phyloP scores from a whole-genome alignment of 2,329 filamentous ascomycete genomes.

The Hypoxylon sp. region DNA sequence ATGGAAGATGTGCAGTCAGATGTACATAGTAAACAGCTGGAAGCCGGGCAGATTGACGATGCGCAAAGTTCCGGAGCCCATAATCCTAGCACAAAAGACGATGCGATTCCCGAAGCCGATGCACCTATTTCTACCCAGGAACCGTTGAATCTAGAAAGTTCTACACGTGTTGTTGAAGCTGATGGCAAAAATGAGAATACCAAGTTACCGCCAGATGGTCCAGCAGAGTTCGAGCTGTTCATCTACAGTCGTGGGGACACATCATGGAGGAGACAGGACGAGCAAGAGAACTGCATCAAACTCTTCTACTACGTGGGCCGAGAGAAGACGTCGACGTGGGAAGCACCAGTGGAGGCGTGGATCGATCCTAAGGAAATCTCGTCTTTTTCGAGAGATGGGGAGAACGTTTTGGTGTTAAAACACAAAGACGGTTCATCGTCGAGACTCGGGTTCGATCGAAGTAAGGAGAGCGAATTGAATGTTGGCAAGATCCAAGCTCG shows the following conservation, averaged over 20 bases:
- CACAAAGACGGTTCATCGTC: conserved; percentile 20
- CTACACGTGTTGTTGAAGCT: neutral
- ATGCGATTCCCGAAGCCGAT: neutral
- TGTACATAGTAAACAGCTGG: neutral
- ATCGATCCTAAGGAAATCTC: conserved; percentile 35
- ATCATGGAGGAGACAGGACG: conserved; percentile 32
- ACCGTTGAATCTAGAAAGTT: neutral
- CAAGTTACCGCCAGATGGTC: neutral
- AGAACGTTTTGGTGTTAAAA: conserved; percentile 23
- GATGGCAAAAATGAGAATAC: neutral
- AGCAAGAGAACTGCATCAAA: conserved; percentile 21
- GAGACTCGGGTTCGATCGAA: conserved; percentile 38
- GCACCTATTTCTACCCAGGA: neutral
- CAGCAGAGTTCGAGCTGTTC: conserved; percentile 38
- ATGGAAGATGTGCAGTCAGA: neutral
- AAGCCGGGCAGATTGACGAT: too few species aligned
- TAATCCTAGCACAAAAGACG: neutral
- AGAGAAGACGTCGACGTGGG: conserved; percentile 19
- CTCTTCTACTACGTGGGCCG: conserved; percentile 35
- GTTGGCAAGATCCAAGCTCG: conserved; percentile 38
- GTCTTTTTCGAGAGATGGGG: conserved; percentile 31
- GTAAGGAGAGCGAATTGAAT: conserved; percentile 27
- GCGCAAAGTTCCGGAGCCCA: too few species aligned
- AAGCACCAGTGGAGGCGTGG: conserved; percentile 16
- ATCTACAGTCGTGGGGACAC: conserved; percentile 26